Evolutionary conservation across 1,139 yeast species (phyloP), one percentile per base, ranked within the genome.

Genomic region (Pichia sp.): DNA sequence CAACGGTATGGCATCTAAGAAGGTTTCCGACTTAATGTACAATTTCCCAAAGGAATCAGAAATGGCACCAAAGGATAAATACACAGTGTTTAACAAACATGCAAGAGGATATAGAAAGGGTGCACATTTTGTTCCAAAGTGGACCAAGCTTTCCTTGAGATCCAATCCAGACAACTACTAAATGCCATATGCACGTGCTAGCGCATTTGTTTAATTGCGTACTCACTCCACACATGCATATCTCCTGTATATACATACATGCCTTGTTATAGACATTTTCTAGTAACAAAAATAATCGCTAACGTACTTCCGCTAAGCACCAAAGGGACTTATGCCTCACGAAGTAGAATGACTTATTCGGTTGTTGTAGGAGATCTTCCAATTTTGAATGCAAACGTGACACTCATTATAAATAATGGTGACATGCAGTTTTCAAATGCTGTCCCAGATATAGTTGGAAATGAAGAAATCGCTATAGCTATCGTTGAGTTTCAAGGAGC

Each of bases 131-230:
- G 82, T 80, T 23, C 94, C 94, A 16, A 83, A 85, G 53, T 86
- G 94, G 94, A 88, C 97, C 39, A 85, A 82, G 63, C 59, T 75
- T 45, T 77, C 94, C 13, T 72, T 81, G 58, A 77, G 96, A 64
- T 75, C 72, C 40, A 82, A 84, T 53, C 96, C 96, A 32, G 70
- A 74, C 46, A 73, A 83, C 58, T 85, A 25, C 12, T 25, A 25
- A n/a, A n/a, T n/a, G n/a, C n/a, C n/a, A n/a, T n/a, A n/a, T n/a
- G n/a, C n/a, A n/a, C n/a, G n/a, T n/a, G n/a, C n/a, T n/a, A n/a
- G n/a, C n/a, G n/a, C n/a, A n/a, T n/a, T n/a, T 8, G 19, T 23
- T 29, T 9, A 20, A 13, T 5, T 10, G 24, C 21, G 24, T 29
- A 29, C 21, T 20, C 21, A 29, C 9, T n/a, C 19, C 13, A 29